Percentiles rank a stretch among this genome's conserved stretches.
Conservation (phyloP, 768 basidiomycete species). For the Chalciporus pseudorubinellus region DNA sequence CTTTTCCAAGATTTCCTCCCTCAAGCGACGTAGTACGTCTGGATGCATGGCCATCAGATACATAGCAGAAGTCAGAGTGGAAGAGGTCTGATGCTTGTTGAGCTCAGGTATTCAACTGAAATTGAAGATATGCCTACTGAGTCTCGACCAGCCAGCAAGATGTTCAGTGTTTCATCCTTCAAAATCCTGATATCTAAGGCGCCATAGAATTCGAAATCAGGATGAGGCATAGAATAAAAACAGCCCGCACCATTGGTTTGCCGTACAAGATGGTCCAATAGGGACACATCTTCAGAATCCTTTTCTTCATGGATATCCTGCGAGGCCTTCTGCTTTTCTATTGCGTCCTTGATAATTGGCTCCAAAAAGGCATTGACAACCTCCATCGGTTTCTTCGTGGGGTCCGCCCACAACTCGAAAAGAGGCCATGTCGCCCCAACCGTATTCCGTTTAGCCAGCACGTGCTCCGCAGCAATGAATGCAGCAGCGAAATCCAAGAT, state of each 20-base stretch:
- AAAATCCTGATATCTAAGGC: conserved; percentile 32
- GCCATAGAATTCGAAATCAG: background rate
- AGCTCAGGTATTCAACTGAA: background rate
- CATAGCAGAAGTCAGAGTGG: conserved; percentile 41
- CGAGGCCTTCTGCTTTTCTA: conserved; percentile 22
- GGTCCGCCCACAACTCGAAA: conserved; percentile 35
- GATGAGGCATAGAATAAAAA: background rate
- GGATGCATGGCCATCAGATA: conserved; percentile 50
- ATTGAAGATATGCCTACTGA: conserved; percentile 29
- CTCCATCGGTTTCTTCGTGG: conserved; percentile 33
- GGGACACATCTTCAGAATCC: conserved; percentile 34
- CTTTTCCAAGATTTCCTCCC: conserved; percentile 40
- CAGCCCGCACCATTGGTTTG: conserved; percentile 35
- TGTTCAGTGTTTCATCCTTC: conserved; percentile 42
- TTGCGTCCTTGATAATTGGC: conserved; percentile 38
- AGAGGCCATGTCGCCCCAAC: conserved; percentile 41
- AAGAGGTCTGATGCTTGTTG: conserved; percentile 37
- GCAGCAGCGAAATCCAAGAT: conserved; percentile 32
- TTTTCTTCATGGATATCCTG: conserved; percentile 4
- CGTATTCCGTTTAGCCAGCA: conserved; percentile 26
- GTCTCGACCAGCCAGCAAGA: conserved; percentile 45
- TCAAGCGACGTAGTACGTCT: conserved; percentile 36
- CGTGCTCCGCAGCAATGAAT: conserved; percentile 34
- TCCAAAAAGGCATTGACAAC: conserved; percentile 39
- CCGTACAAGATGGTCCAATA: conserved; percentile 41